Base-by-base conservation (phyloP, 2,329 filamentous ascomycete species). In the Ampelomyces quisqualis region DNA sequence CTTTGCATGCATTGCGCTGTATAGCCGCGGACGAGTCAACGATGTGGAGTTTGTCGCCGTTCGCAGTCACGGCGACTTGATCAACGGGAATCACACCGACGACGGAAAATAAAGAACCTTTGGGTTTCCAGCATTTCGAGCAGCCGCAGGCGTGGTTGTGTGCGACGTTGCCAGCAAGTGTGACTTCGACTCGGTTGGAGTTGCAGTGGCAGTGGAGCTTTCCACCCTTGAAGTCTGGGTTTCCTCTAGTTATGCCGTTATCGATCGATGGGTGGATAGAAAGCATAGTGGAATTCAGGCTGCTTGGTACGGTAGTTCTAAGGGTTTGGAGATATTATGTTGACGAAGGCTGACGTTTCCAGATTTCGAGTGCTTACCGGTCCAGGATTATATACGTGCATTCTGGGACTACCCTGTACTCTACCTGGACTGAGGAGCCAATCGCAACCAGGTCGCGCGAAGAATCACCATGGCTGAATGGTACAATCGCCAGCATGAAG, bases 131-230 rank as follows among this genome's bases (percentile, higher is more conserved):
- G 76, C 83, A 86, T 65, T 85, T 83, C 39, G 81, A 84, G 70
- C 83, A 86, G 48, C 82, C 82, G 67, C 83, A 86, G 40, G 80
- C 81, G 68, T 86, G 83, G 73, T 86, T 85, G 73, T 85, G 81
- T 2, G 74, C 70, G 40, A 86, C 77, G 54, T 85, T 79, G 60
- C 76, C 70, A 43, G 55, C 64, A 26, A 86, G 72, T 0, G 73
- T 75, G 15, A 86, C 73, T 56, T 80, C 76, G 44, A 86, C 78
- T 18, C 76, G 77, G 62, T 75, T 63, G 47, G 54, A 69, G 8
- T 67, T 40, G 72, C 82, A 86, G 56, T 77, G 76, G 73, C 83
- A 86, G 63, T 71, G 71, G 7, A 86, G 74, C 37, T 74, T 81
- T 43, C 83, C 82, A 43, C 83, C 82, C 1, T 73, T 31, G 65